These are phyloP conservation scores for Mycena vitilis DNA, from an alignment of 768 basidiomycete species.

Conservation along the genomic window DNA sequence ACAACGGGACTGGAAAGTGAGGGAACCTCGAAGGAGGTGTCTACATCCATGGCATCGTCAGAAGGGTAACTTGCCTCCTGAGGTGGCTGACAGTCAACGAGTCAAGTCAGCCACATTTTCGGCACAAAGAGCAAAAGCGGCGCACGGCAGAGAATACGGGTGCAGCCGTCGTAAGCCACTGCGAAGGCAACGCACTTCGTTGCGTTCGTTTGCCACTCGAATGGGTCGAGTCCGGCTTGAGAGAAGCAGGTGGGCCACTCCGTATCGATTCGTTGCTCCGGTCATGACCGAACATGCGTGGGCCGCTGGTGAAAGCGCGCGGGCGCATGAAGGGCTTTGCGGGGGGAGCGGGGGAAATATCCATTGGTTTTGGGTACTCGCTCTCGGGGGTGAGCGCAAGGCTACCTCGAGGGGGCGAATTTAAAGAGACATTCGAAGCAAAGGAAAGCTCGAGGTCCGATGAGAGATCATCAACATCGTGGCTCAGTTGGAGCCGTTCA, in stretches of 20 bases:
- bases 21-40: conserved; percentile 62
- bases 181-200: conserved; percentile 70
- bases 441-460: conserved; percentile 88
- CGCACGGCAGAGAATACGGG: conserved; percentile 40
- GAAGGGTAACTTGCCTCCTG: conserved; percentile 56
- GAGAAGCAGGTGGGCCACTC: conserved; percentile 45
- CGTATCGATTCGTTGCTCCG: conserved; percentile 67
- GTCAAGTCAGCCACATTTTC: conserved; percentile 24
- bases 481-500: conserved; percentile 54
- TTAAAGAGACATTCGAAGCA: conserved; percentile 83
- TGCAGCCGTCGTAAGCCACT: conserved; percentile 60
- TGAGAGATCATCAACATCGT: conserved; percentile 73
- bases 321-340: conserved; percentile 56
- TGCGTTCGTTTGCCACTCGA: conserved; percentile 66
- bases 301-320: conserved; percentile 73
- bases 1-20: conserved; percentile 46
- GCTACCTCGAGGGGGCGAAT: conserved; percentile 71
- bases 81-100: conserved; percentile 47
- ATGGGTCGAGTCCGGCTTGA: conserved; percentile 52
- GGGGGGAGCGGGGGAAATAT: conserved; percentile 78
- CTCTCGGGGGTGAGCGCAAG: conserved; percentile 59
- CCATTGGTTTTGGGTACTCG: conserved; percentile 75
- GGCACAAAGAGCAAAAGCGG: conserved; percentile 13
- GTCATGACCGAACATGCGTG: conserved; percentile 80
- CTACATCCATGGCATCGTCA: conserved; percentile 86